These are phyloP conservation scores for Acarospora socialis DNA, from an alignment of 2,329 filamentous ascomycete genomes.

Conservation along the genomic window DNA sequence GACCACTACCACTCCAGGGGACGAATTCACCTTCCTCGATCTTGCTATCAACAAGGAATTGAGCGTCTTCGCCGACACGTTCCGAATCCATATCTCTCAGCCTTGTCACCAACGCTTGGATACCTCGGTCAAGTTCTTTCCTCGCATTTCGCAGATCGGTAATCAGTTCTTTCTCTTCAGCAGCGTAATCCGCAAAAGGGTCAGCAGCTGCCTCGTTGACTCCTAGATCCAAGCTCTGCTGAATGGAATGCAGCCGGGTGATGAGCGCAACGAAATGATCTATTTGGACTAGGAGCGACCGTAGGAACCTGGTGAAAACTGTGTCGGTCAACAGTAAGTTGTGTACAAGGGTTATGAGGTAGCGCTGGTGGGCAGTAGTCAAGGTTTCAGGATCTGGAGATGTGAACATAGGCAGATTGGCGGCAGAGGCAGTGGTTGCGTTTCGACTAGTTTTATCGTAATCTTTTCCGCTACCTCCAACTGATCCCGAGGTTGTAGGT, in stretches of 20 bases:
- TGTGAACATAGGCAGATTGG: conserved; percentile 6
- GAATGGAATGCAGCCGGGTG: conserved; percentile 59
- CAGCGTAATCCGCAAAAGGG: conserved; percentile 53
- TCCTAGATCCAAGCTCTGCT: conserved; percentile 66
- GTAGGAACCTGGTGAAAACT: conserved; percentile 27
- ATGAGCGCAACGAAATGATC: conserved; percentile 70
- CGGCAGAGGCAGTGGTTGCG: background rate
- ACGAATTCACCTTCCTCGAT: conserved; percentile 36
- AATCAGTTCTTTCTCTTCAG: conserved; percentile 57
- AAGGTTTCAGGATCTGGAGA: conserved; percentile 69
- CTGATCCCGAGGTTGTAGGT: conserved; percentile 9
- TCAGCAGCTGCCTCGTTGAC: conserved; percentile 70
- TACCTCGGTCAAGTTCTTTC: conserved; percentile 48
- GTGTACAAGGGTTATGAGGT: conserved; percentile 50
- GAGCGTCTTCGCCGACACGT: conserved; percentile 28
- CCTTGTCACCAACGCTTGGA: conserved; percentile 45
- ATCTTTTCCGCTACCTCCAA: no score
- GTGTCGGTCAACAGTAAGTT: conserved; percentile 30
- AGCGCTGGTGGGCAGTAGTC: conserved; percentile 62
- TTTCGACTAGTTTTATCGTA: conserved; percentile 10
- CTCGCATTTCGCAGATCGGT: conserved; percentile 51
- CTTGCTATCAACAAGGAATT: conserved; percentile 21
- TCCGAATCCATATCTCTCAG: conserved; percentile 47
- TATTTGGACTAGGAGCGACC: conserved; percentile 36
- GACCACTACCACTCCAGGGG: conserved; percentile 59